These are phyloP conservation scores for Dipteronia sinensis DNA, from an alignment of 345 rosid species.

Conservation along the genomic window DNA sequence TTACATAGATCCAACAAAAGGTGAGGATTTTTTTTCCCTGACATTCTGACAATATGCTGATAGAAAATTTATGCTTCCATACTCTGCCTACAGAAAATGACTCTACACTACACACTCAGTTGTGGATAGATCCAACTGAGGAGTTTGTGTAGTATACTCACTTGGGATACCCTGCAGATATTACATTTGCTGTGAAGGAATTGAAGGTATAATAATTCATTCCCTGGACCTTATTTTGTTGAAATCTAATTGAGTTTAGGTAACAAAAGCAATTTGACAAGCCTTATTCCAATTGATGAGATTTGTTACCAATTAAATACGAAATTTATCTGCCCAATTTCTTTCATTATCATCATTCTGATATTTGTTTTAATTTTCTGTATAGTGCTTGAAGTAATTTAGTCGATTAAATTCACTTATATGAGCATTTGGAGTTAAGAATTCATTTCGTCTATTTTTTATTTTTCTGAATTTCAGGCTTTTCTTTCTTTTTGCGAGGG, in stretches of 20 bases:
- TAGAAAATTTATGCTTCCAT: constrained; percentile 25
- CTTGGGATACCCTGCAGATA: constrained; percentile 80
- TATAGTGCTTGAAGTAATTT: neutral
- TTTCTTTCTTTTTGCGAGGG: constrained; percentile 89
- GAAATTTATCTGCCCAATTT: neutral
- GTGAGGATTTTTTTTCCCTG: constrained; percentile 30
- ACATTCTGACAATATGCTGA: constrained; percentile 10
- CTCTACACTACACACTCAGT: constrained; percentile 77
- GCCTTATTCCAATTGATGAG: neutral
- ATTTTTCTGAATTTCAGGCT: constrained; percentile 50
- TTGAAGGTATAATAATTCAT: constrained; percentile 54
- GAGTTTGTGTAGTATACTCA: constrained; percentile 88
- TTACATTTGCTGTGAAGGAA: constrained; percentile 89
- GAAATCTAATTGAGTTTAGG: neutral
- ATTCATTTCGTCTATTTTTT: neutral
- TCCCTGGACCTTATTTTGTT: constrained; percentile 15
- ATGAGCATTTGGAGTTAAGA: neutral
- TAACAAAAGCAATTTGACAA: neutral
- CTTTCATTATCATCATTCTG: neutral
- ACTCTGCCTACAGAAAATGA: constrained; percentile 62
- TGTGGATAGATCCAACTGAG: constrained; percentile 95
- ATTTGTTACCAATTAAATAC: neutral
- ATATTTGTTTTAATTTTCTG: neutral
- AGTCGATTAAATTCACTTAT: neutral
- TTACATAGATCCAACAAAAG: constrained; percentile 87